Base-by-base conservation (phyloP, 306 rosid genomes). In the Arachis hypogaea region DNA sequence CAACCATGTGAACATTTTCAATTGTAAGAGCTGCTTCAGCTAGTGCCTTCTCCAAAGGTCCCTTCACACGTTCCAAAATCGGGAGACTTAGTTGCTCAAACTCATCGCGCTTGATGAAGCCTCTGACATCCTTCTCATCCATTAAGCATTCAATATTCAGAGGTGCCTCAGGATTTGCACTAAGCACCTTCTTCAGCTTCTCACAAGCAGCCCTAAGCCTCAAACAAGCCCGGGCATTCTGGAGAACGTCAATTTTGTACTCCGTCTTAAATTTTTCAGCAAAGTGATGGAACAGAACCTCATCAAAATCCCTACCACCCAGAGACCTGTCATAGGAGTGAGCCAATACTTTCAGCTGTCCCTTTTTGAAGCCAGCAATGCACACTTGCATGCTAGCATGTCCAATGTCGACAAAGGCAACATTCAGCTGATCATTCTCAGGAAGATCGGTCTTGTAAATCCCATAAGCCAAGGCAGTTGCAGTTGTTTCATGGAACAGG, bases 361-460 rank as follows among this genome's bases (percentile, higher is more conserved):
- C 99, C 84, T 90, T 92, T 67, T 84, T 92, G 60, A 80, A 92
- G 7, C 98, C 99, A 67, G 96, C 99, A 82, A 95, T 87, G 69
- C 98, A 95, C 4, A 95, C 99, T 80, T 95, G 99, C 96, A 92
- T 89, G 86, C 96, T 92, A 44, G 90, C 93, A 82, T 95, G 98
- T 3, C 99, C 99, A 79, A 95, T 67, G 58, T 95, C 99, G 28
- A 95, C 92, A 74, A 95, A 95, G 4, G 93, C 99, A 78, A 92
- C 97, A 73, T 95, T 92, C 80, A 92, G 75, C 50, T 79, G 98
- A 58, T 90, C 99, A 61, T 73, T 87, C 56, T 90, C 97, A 5
- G 99, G 93, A 59, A 95, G 87, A 82, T 95, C 99, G 0, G 98
- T 95, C 83, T 95, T 95, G 41, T 95, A 95, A 55, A 95, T 92